These are phyloP conservation scores for Diaporthe citrichinensis DNA, from an alignment of 2,329 filamentous ascomycete species.

Conservation along the genomic window DNA sequence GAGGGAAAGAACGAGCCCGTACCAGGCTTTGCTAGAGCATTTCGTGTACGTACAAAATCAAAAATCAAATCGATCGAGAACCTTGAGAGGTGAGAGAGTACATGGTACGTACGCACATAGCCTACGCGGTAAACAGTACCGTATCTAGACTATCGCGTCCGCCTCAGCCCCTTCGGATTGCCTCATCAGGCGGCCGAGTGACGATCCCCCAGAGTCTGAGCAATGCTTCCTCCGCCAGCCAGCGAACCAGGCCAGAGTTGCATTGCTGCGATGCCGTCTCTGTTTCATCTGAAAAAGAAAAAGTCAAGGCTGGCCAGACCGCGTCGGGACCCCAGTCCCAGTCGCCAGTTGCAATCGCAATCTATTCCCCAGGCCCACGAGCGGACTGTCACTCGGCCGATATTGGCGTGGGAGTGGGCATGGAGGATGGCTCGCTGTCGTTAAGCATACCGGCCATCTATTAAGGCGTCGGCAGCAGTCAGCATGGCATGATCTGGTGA, in stretches of 20 bases:
- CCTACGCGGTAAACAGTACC: not conserved
- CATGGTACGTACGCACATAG: not conserved
- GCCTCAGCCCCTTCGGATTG: conserved; percentile 32
- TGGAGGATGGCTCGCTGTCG: not conserved
- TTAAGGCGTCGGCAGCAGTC: conserved; percentile 20
- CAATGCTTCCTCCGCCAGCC: conserved; percentile 9
- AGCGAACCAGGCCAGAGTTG: conserved; percentile 21
- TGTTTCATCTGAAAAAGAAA: conserved; percentile 24
- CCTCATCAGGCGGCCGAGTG: conserved; percentile 22
- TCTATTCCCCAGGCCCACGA: not conserved
- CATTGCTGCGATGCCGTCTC: conserved; percentile 15
- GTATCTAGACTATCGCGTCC: not conserved
- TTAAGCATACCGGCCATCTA: conserved; percentile 16
- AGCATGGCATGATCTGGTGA: conserved; percentile 10
- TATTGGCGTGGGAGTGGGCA: not conserved
- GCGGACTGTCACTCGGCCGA: conserved; percentile 24
- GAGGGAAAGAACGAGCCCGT: not conserved
- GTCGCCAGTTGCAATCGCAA: conserved; percentile 10
- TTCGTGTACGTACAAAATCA: not conserved
- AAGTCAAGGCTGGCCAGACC: conserved; percentile 21
- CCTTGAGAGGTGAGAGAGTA: not conserved
- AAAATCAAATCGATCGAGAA: conserved; percentile 3
- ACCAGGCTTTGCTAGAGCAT: conserved; percentile 12
- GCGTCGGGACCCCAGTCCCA: not conserved
- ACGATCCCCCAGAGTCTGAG: conserved; percentile 24